phyloP scores from a whole-genome alignment of 768 basidiomycete genomes.

The Daedaleopsis sinensis region DNA sequence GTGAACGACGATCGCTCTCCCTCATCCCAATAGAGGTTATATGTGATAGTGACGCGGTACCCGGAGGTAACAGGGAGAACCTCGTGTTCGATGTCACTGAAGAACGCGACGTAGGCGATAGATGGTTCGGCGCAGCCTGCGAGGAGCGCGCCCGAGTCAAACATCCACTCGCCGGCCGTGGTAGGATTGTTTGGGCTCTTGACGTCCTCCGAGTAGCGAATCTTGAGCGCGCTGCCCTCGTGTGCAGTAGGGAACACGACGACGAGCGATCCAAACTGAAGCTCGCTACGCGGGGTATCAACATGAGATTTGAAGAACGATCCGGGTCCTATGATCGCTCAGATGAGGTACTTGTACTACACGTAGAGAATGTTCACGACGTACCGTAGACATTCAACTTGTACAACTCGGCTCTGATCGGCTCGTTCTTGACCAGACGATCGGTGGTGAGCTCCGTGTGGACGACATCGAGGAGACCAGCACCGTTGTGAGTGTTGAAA shows the following conservation, averaged over 20 bases:
- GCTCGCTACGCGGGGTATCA: conserved; percentile 10
- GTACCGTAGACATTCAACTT: conserved; percentile 8
- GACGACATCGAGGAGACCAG: conserved; percentile 31
- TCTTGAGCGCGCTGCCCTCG: conserved; percentile 45
- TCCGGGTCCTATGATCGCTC: background rate
- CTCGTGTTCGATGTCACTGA: conserved; percentile 48
- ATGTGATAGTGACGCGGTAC: conserved; percentile 46
- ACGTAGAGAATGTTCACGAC: too few species aligned
- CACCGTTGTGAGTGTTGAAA: conserved; percentile 30
- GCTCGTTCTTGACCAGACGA: background rate
- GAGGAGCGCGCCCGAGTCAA: conserved; percentile 38
- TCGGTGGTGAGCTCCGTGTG: conserved; percentile 31
- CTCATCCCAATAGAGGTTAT: conserved; percentile 38
- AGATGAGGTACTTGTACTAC: too few species aligned
- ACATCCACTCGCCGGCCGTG: background rate
- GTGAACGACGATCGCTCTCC: background rate
- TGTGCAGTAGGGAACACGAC: conserved; percentile 49
- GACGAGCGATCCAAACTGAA: conserved; percentile 48
- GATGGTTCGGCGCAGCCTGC: conserved; percentile 8
- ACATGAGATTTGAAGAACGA: conserved; percentile 16
- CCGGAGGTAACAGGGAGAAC: conserved; percentile 43
- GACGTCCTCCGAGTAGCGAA: conserved; percentile 24
- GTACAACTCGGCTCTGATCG: conserved; percentile 7
- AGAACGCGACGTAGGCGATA: conserved; percentile 44
- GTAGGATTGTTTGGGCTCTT: background rate